Evolutionary conservation across 345 rosid species (phyloP).

Genomic region (Citrus medica): DNA sequence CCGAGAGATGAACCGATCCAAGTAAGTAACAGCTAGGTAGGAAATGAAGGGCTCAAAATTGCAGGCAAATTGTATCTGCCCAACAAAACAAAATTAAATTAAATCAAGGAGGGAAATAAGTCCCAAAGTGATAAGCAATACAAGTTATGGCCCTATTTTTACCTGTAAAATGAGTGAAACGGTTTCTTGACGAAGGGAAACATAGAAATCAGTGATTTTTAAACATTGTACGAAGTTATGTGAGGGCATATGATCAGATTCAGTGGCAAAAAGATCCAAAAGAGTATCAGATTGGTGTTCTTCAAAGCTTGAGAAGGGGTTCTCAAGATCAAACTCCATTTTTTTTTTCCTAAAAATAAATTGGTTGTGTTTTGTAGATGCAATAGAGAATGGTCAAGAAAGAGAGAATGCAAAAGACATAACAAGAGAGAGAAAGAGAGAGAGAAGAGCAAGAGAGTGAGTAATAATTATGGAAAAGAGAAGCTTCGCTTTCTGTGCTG

Average conservation of each 20-base stretch:
- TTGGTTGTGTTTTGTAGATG: background rate
- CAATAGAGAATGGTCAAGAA: slow-evolving; percentile 9
- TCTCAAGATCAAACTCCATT: slow-evolving; percentile 47
- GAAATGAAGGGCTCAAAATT: slow-evolving; percentile 28
- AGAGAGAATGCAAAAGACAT: slow-evolving; percentile 6
- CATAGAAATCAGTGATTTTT: slow-evolving; percentile 12
- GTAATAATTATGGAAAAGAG: slow-evolving; percentile 33
- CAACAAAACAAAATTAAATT: background rate
- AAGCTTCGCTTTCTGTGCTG: slow-evolving; percentile 41
- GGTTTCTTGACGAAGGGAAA: slow-evolving; percentile 42
- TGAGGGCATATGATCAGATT: slow-evolving; percentile 45
- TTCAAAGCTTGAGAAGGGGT: slow-evolving; percentile 32
- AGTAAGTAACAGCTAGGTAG: slow-evolving; percentile 51
- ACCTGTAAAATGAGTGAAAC: slow-evolving; percentile 42
- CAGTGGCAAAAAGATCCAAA: slow-evolving; percentile 33
- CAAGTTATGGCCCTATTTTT: background rate
- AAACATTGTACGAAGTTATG: slow-evolving; percentile 16
- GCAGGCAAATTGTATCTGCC: slow-evolving; percentile 26
- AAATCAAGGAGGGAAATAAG: background rate
- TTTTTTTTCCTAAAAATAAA: background rate
- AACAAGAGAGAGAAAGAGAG: slow-evolving; percentile 6
- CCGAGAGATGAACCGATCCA: slow-evolving; percentile 46
- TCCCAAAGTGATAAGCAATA: background rate
- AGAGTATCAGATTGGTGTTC: slow-evolving; percentile 17
- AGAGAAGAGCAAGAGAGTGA: slow-evolving; percentile 5